These are phyloP conservation scores for Gossypium sturtianum DNA, from an alignment of 345 rosid species.

Conservation along the genomic window DNA sequence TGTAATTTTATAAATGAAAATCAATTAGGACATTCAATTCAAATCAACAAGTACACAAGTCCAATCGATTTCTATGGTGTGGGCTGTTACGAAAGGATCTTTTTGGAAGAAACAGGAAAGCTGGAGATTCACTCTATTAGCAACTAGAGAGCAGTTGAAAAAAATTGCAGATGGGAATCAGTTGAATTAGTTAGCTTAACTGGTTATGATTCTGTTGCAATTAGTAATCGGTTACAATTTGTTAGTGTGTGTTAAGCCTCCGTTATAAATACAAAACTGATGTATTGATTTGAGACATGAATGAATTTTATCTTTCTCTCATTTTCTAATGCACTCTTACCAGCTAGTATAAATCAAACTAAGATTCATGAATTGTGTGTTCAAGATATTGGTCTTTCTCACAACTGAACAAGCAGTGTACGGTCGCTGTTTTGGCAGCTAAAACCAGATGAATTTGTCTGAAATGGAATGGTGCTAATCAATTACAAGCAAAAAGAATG, in stretches of 20 bases:
- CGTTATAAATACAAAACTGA: too few relatives aligned
- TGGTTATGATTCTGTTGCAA: too few relatives aligned
- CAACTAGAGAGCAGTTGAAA: too few relatives aligned
- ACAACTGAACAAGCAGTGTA: neutral
- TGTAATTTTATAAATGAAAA: too few relatives aligned
- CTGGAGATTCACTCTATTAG: constrained; percentile 27
- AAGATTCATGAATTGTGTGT: constrained; percentile 16
- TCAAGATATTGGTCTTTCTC: neutral
- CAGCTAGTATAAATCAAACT: constrained; percentile 51
- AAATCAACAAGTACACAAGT: constrained; percentile 50
- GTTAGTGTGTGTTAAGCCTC: too few relatives aligned
- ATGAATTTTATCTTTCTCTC: too few relatives aligned
- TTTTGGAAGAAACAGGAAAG: constrained; percentile 64
- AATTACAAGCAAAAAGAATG: too few relatives aligned
- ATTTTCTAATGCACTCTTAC: constrained; percentile 28
- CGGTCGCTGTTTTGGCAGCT: neutral
- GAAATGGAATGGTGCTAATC: neutral
- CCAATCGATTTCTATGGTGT: constrained; percentile 86
- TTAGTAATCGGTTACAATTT: too few relatives aligned
- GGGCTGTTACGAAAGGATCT: constrained; percentile 75
- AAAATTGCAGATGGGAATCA: too few relatives aligned
- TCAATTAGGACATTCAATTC: too few relatives aligned
- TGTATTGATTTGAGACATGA: too few relatives aligned
- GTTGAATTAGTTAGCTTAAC: too few relatives aligned
- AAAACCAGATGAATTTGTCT: constrained; percentile 1